Conservation (phyloP, 2,329 filamentous ascomycete species). For the Phialophora expanda region DNA sequence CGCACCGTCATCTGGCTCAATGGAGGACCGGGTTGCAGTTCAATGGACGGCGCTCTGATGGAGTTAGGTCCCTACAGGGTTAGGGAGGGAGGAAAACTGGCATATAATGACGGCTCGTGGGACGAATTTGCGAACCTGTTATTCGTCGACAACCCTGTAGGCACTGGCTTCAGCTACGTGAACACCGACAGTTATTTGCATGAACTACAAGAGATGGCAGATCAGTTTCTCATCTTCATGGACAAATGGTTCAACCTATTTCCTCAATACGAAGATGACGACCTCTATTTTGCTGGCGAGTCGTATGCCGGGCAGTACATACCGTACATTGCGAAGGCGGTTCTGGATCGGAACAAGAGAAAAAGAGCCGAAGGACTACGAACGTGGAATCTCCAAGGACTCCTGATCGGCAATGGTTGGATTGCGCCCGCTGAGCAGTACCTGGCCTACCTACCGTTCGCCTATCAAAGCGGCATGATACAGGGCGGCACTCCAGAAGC, state of each 20-base stretch:
- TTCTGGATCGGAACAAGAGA: conserved; percentile 81
- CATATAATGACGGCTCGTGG: conserved; percentile 93
- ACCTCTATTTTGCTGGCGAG: conserved; percentile 93
- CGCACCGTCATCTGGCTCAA: conserved; percentile 97
- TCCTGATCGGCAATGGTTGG: conserved; percentile 98
- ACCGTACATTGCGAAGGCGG: conserved; percentile 91
- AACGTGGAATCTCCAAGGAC: conserved; percentile 78
- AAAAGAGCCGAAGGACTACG: conserved; percentile 45
- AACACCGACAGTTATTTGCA: conserved; percentile 85
- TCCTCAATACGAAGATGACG: conserved; percentile 87
- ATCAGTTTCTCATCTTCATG: conserved; percentile 84
- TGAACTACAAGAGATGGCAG: conserved; percentile 86
- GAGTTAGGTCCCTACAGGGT: conserved; percentile 93
- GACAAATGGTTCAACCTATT: conserved; percentile 92
- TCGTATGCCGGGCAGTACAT: conserved; percentile 98
- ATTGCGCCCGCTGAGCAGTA: conserved; percentile 91
- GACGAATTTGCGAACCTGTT: conserved; percentile 96
- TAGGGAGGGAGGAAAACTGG: conserved; percentile 71
- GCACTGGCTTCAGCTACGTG: conserved; percentile 94
- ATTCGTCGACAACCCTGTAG: conserved; percentile 96
- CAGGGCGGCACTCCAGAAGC: conserved; percentile 68
- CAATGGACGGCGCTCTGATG: conserved; percentile 95
- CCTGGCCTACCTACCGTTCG: conserved; percentile 79
- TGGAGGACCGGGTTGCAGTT: conserved; percentile 94
- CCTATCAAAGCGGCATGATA: conserved; percentile 76